Evolutionary conservation across 225 moss, liverwort and hornwort species (phyloP).

Genomic region (Neckera pumila): DNA sequence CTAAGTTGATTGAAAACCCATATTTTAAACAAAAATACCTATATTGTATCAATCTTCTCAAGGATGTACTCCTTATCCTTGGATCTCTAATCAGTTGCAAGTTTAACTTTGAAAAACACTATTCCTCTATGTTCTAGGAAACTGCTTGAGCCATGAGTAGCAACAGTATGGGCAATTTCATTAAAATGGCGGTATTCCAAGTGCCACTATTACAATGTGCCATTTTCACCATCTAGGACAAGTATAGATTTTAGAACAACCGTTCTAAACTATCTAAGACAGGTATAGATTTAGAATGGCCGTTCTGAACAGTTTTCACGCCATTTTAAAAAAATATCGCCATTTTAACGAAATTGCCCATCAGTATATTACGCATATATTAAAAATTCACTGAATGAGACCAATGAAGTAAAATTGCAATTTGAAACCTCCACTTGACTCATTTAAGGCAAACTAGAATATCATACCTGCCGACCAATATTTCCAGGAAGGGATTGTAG

Average conservation of each 20-base stretch:
- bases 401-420: neutral
- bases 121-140: neutral
- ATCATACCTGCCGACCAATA: constrained; percentile 69
- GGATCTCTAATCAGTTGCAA: neutral
- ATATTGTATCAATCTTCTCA: neutral
- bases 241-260: too few species aligned
- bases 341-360: too few species aligned
- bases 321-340: too few species aligned
- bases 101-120: neutral
- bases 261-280: too few species aligned
- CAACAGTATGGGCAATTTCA: neutral
- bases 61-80: neutral
- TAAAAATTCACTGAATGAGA: neutral
- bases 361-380: neutral
- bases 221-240: too few species aligned
- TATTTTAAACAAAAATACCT: neutral
- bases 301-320: too few species aligned
- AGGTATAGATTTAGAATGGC: too few species aligned
- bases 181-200: too few species aligned
- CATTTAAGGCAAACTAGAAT: neutral
- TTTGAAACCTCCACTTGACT: neutral
- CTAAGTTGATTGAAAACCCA: neutral
- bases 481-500: constrained; percentile 84
- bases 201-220: too few species aligned
- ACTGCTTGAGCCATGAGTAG: neutral